A percentile compares a stretch with the other conserved stretches of the same genome.
phyloP scores from a whole-genome alignment of 2,329 filamentous ascomycete genomes.

The Graphilbum sp. region DNA sequence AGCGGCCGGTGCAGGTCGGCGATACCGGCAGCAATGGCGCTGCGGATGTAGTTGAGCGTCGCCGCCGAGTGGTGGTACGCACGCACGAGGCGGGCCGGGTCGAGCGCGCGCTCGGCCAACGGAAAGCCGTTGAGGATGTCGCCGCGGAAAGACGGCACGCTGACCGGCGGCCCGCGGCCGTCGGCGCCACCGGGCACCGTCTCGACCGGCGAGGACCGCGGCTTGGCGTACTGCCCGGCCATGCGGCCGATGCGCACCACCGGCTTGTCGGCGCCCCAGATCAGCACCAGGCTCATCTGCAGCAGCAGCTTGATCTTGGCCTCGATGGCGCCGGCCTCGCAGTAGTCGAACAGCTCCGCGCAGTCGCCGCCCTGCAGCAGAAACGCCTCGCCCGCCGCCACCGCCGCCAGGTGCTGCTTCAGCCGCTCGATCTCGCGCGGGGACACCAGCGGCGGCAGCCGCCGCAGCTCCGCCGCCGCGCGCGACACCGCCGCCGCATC shows the following conservation, averaged over 20 bases:
- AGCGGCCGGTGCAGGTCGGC: slow-evolving; percentile 87
- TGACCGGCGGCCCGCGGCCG: slow-evolving; percentile 44
- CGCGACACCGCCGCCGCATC: slow-evolving; percentile 41
- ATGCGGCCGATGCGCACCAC: slow-evolving; percentile 91
- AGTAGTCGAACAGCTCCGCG: slow-evolving; percentile 95
- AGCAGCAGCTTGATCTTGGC: slow-evolving; percentile 92
- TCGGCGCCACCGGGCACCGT: slow-evolving; percentile 36
- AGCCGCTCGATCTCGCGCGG: slow-evolving; percentile 67
- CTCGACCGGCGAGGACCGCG: slow-evolving; percentile 77
- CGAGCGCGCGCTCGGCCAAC: slow-evolving; percentile 57
- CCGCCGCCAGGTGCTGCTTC: slow-evolving; percentile 64
- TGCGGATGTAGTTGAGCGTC: slow-evolving; percentile 84
- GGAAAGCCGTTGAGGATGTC: slow-evolving; percentile 90
- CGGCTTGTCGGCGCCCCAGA: slow-evolving; percentile 68
- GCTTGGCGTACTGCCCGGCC: slow-evolving; percentile 96
- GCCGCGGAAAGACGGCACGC: slow-evolving; percentile 80
- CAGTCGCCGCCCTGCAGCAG: slow-evolving; percentile 93
- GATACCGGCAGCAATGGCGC: slow-evolving; percentile 70
- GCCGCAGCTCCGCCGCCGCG: slow-evolving; percentile 46
- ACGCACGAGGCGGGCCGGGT: slow-evolving; percentile 69
- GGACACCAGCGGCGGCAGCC: slow-evolving; percentile 63
- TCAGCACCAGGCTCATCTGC: slow-evolving; percentile 91
- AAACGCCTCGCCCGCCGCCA: slow-evolving; percentile 81
- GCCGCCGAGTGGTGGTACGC: slow-evolving; percentile 94
- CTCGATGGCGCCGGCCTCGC: slow-evolving; percentile 74